Evolutionary conservation across 2,329 filamentous ascomycete species (phyloP).

Genomic region (Tolypocladium endophyticum): DNA sequence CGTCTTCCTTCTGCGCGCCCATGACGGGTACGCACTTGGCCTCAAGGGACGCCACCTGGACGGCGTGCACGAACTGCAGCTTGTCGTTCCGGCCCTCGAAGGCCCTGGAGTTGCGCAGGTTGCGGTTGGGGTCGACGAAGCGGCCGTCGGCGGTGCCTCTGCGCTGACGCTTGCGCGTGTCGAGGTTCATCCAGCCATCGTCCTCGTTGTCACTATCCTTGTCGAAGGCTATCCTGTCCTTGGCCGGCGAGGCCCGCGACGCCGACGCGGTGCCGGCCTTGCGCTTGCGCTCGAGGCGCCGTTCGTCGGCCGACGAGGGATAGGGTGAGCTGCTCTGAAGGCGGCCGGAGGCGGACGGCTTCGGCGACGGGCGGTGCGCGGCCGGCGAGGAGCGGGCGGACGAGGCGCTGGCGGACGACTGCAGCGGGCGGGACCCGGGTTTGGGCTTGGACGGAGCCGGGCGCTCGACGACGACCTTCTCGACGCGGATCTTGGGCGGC

Average conservation of each 20-base stretch:
- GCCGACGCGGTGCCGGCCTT: constrained; percentile 26
- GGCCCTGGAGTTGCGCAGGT: constrained; percentile 32
- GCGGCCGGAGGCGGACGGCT: constrained; percentile 20
- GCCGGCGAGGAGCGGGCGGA: constrained; percentile 22
- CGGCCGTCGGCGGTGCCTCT: constrained; percentile 27
- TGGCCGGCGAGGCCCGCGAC: constrained; percentile 32
- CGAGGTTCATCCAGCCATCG: constrained; percentile 40
- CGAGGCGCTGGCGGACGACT: constrained; percentile 7
- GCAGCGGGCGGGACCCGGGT: constrained; percentile 17
- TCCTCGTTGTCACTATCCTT: constrained; percentile 41
- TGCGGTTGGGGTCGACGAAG: constrained; percentile 35
- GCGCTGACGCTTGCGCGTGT: constrained; percentile 38
- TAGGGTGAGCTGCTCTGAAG: constrained; percentile 32
- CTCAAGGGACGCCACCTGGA: constrained; percentile 41
- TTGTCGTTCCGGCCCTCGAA: constrained; percentile 32
- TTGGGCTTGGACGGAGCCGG: constrained; percentile 22
- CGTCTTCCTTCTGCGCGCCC: constrained; percentile 38
- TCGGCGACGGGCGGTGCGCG: constrained; percentile 29
- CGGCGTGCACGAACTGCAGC: constrained; percentile 45
- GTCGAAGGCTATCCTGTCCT: constrained; percentile 38
- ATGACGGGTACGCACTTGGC: constrained; percentile 41
- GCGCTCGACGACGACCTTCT: constrained; percentile 37
- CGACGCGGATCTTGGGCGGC: constrained; percentile 38
- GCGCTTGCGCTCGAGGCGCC: constrained; percentile 34
- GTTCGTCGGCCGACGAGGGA: constrained; percentile 28